These are phyloP conservation scores for Pyrenophora seminiperda DNA, from an alignment of 2,329 filamentous ascomycete species.

Conservation along the genomic window DNA sequence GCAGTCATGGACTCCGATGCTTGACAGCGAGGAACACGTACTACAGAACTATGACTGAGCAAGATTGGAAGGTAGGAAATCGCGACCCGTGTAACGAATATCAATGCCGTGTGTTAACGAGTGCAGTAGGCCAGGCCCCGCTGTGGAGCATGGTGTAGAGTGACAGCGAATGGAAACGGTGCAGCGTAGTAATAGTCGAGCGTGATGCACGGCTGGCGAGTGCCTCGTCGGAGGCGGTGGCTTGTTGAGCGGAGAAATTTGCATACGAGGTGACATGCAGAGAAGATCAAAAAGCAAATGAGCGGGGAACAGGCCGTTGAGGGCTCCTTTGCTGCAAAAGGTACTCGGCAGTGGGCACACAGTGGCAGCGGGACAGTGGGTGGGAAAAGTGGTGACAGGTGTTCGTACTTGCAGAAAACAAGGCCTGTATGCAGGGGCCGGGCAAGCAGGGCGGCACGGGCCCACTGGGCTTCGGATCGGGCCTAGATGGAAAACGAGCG, in stretches of 20 bases:
- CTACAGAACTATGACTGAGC: background rate
- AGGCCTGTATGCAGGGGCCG: constrained; percentile 30
- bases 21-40: constrained; percentile 1
- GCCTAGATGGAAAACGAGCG: constrained; percentile 16
- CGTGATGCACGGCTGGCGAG: constrained; percentile 22
- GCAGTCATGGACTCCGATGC: background rate
- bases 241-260: constrained; percentile 15
- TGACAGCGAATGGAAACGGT: constrained; percentile 30
- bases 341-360: constrained; percentile 3
- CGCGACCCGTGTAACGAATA: constrained; percentile 13
- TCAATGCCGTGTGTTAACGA: constrained; percentile 10
- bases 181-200: constrained; percentile 13
- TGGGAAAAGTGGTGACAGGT: constrained; percentile 34
- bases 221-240: constrained; percentile 21
- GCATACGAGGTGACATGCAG: background rate
- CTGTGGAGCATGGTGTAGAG: constrained; percentile 22
- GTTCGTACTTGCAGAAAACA: constrained; percentile 29
- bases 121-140: constrained; percentile 29
- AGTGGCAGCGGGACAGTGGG: constrained; percentile 23
- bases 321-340: constrained; percentile 8
- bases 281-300: constrained; percentile 17
- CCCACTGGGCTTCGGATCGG: constrained; percentile 8
- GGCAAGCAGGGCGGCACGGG: constrained; percentile 15
- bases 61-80: background rate
- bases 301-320: constrained; percentile 10